A percentile compares a stretch with the other conserved stretches of the same genome.
Evolutionary conservation across 1,284 basidiomycete species (phyloP).

Genomic region (Puccinia brachypodii): DNA sequence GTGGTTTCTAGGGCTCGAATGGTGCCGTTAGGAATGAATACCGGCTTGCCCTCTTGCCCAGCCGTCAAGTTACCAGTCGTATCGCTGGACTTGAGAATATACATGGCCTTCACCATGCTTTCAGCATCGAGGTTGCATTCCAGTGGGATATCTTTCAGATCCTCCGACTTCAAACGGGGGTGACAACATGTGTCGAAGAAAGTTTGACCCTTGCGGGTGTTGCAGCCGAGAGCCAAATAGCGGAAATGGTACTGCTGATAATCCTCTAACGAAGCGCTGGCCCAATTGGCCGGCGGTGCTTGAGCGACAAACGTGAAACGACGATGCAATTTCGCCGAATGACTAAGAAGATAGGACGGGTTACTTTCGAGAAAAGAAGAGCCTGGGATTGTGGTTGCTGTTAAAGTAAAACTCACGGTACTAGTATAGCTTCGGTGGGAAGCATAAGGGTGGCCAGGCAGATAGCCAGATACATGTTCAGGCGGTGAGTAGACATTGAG

Average conservation of each 20-base stretch:
- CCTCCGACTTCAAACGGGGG: slow-evolving; percentile 21
- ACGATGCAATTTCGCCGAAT: slow-evolving; percentile 37
- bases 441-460: not conserved
- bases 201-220: slow-evolving; percentile 17
- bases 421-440: not conserved
- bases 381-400: not conserved
- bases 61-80: slow-evolving; percentile 3
- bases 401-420: slow-evolving; percentile 10
- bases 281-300: slow-evolving; percentile 27
- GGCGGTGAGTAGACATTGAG: not conserved
- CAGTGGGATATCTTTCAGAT: slow-evolving; percentile 26
- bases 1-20: slow-evolving; percentile 15
- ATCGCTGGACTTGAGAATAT: slow-evolving; percentile 33
- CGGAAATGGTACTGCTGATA: slow-evolving; percentile 43
- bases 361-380: not conserved
- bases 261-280: slow-evolving; percentile 27
- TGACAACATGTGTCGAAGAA: slow-evolving; percentile 43
- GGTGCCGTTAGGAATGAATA: slow-evolving; percentile 31
- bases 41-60: slow-evolving; percentile 25
- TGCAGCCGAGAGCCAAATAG: slow-evolving; percentile 32
- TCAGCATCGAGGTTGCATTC: slow-evolving; percentile 30
- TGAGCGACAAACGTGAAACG: slow-evolving; percentile 42
- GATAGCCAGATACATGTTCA: not conserved
- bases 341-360: not conserved
- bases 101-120: slow-evolving; percentile 33